Evolutionary conservation across 768 basidiomycete species (phyloP), one percentile per base, ranked within the genome.

Genomic region (Boletus rex-veris): DNA sequence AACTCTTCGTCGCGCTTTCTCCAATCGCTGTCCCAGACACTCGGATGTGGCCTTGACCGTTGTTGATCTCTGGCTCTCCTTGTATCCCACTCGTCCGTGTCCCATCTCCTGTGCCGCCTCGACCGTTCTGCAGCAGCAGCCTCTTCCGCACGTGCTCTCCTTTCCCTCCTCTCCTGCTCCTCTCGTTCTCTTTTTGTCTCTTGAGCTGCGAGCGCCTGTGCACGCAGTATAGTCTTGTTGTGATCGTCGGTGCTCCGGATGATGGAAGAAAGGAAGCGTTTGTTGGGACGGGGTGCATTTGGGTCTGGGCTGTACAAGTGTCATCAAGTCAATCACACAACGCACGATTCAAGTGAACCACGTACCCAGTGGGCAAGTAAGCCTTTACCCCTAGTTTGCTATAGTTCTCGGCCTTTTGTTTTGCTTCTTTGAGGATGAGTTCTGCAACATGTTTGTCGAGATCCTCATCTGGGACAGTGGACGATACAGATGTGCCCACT

Each of bases 211-310:
- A 74, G 67, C 0, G 86, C 85, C 70, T 91, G 89, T 24, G 88
- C 80, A 51, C 81, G 80, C 19, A 91, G 68, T 43, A 99, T 76
- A 12, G 88, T 84, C 71, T 87, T 85, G 71, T 99, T 99, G 65
- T 99, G 97, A 53, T 95, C 95, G 66, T 97, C 95, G 5, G 97
- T 97, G 59, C 83, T 93, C 60, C 86, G 84, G 52, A 99, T 94
- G 56, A 99, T 93, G 19, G 87, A 85, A 0, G 83, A 80, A 24
- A 91, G 73, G 65, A 91, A 91, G 0, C 89, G 88, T 64, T 91
- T 91, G 73, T 91, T 90, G 33, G 95, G 71, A 59, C 81, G 84
- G 0, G 92, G 92, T 2, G 83, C 85, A 69, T 85, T 85, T 59
- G 77, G 80, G 63, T 91, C 89, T 6, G 80, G 70, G 52, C 86